Evolutionary conservation across 306 rosid species (phyloP).

Genomic region (Dryas drummondii): DNA sequence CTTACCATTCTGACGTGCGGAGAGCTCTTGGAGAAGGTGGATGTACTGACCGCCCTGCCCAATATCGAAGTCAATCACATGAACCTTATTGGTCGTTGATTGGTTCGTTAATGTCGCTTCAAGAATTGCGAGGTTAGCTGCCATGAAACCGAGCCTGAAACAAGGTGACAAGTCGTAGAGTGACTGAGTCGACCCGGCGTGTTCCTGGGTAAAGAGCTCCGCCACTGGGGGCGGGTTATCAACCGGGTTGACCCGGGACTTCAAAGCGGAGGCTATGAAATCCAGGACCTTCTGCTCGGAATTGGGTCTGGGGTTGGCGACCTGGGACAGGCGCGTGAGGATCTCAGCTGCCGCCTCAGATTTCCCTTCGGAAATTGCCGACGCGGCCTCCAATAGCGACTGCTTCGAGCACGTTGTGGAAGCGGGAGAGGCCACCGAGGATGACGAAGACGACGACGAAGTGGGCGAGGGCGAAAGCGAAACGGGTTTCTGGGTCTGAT

Average conservation of each 20-base stretch:
- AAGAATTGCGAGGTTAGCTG: constrained; percentile 71
- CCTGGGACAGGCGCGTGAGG: constrained; percentile 44
- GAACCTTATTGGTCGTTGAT: constrained; percentile 35
- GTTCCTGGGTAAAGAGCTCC: constrained; percentile 55
- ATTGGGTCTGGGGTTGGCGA: constrained; percentile 30
- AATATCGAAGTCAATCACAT: constrained; percentile 81
- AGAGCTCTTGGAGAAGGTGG: constrained; percentile 48
- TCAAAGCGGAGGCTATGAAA: constrained; percentile 60
- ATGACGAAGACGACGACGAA: constrained; percentile 55
- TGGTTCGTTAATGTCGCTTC: constrained; percentile 66
- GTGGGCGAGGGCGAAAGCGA: constrained; percentile 73
- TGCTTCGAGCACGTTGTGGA: constrained; percentile 47
- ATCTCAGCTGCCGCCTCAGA: constrained; percentile 56
- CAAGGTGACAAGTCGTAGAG: constrained; percentile 55
- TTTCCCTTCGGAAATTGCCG: constrained; percentile 77
- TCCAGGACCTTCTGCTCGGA: constrained; percentile 49
- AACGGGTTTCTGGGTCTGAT: constrained; percentile 47
- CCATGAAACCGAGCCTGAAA: constrained; percentile 57
- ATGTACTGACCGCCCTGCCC: constrained; percentile 65
- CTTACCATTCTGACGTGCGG: constrained; percentile 32
- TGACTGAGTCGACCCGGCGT: constrained; percentile 67
- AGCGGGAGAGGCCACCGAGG: constrained; percentile 64
- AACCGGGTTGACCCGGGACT: constrained; percentile 43
- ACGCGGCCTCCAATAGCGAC: constrained; percentile 66
- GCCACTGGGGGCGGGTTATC: constrained; percentile 46